Percentiles rank a stretch among this genome's conserved stretches.
Conservation (phyloP, 2,329 filamentous ascomycete species). For the Amauroascus niger region DNA sequence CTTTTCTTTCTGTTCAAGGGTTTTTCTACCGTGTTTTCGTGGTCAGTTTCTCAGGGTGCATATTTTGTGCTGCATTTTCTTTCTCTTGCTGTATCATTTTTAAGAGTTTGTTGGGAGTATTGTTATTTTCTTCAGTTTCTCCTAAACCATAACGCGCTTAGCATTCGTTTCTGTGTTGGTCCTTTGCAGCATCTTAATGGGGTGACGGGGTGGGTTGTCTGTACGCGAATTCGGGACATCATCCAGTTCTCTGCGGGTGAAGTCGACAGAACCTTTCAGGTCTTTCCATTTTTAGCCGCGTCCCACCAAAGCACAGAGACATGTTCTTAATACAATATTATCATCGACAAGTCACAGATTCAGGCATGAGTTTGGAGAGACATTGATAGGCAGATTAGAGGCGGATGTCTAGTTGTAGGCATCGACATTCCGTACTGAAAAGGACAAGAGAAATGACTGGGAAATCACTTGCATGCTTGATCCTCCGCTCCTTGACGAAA, state of each 20-base stretch:
- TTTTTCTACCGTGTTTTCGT: background rate
- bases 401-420: conserved; percentile 23
- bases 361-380: conserved; percentile 21
- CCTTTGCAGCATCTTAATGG: background rate
- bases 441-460: background rate
- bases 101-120: background rate
- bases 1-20: background rate
- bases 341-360: conserved; percentile 21
- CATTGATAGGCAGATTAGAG: conserved; percentile 23
- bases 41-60: background rate
- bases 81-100: background rate
- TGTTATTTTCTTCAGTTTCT: background rate
- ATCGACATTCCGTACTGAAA: background rate
- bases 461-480: conserved; percentile 15
- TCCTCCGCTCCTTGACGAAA: conserved; percentile 29
- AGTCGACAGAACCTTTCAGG: conserved; percentile 23
- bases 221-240: conserved; percentile 26
- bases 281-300: conserved; percentile 27
- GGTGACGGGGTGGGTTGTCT: background rate
- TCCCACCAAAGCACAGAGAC: conserved; percentile 26
- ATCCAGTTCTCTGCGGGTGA: conserved; percentile 22
- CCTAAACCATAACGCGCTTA: background rate
- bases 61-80: background rate
- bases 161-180: background rate
- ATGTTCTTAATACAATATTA: background rate